These are phyloP conservation scores for Plasmopara muralis DNA, from an alignment of 352 stramenopile genomes.

Conservation along the genomic window DNA sequence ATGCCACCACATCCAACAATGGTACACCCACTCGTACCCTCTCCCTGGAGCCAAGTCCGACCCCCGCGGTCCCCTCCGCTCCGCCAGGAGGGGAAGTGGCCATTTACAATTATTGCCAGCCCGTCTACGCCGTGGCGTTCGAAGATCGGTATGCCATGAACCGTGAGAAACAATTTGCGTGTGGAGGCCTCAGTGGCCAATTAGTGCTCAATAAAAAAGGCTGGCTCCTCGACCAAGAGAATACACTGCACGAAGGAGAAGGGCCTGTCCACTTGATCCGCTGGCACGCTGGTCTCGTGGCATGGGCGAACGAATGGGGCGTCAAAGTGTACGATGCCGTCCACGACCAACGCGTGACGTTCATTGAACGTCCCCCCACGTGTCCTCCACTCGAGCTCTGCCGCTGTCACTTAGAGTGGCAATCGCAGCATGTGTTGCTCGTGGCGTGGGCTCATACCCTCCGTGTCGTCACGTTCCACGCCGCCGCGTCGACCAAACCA, in stretches of 20 bases:
- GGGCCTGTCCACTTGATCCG: conserved; percentile 71
- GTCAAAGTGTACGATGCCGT: conserved; percentile 81
- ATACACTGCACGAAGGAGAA: conserved; percentile 77
- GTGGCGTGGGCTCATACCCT: conserved; percentile 74
- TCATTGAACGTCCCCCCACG: conserved; percentile 69
- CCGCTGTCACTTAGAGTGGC: conserved; percentile 75
- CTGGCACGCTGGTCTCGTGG: conserved; percentile 71
- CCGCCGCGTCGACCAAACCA: conserved; percentile 1
- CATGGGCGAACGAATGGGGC: conserved; percentile 83
- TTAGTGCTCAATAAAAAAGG: conserved; percentile 84
- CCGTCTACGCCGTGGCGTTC: conserved; percentile 73
- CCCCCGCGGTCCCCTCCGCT: too few relatives aligned
- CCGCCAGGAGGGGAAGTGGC: conserved; percentile 66
- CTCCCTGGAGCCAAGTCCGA: too few relatives aligned
- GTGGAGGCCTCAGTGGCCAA: conserved; percentile 67
- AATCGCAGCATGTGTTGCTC: conserved; percentile 45
- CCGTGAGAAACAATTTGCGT: conserved; percentile 75
- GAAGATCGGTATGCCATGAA: conserved; percentile 76
- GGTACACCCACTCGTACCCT: conserved; percentile 13
- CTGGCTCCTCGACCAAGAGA: conserved; percentile 86
- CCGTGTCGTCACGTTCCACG: conserved; percentile 60
- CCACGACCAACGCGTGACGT: conserved; percentile 71
- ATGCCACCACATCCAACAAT: conserved; percentile 18
- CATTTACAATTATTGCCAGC: conserved; percentile 87
- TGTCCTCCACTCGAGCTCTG: conserved; percentile 81